A percentile compares a stretch with the other conserved stretches of the same genome.
These are phyloP conservation scores for Entonaema liquescens DNA, from an alignment of 495 filamentous ascomycete species.

Conservation along the genomic window DNA sequence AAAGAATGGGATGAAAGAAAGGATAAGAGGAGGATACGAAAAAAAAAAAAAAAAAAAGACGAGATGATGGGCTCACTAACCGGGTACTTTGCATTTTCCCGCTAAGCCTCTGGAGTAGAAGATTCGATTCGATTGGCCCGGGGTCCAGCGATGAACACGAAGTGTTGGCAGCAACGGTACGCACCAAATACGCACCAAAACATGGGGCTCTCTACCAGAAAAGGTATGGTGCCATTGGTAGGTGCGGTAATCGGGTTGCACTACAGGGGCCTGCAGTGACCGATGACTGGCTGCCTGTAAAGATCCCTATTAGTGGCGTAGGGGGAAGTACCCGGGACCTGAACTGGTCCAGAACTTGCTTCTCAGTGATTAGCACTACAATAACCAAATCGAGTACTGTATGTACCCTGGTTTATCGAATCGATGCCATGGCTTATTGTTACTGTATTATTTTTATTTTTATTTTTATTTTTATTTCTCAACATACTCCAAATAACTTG, in stretches of 20 bases:
- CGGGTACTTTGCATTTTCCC: constrained; percentile 25
- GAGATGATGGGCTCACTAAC: constrained; percentile 26
- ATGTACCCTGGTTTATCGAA: not conserved
- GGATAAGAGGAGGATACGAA: constrained; percentile 7
- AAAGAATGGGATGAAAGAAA: constrained; percentile 11
- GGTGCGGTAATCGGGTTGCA: constrained; percentile 28
- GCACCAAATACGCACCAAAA: too few species aligned
- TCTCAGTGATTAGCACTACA: not conserved
- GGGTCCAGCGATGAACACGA: constrained; percentile 35
- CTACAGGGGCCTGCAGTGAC: not conserved
- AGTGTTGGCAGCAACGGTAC: constrained; percentile 28
- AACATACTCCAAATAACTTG: too few species aligned
- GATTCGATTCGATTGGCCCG: constrained; percentile 32
- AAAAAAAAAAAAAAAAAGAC: constrained; percentile 9
- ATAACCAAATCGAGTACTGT: not conserved
- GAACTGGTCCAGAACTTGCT: not conserved
- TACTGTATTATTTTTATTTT: too few species aligned
- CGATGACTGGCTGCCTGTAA: not conserved
- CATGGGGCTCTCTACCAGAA: constrained; percentile 24
- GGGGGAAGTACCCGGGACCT: not conserved
- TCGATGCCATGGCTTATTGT: not conserved
- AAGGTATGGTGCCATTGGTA: constrained; percentile 30
- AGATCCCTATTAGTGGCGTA: not conserved
- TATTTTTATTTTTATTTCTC: too few species aligned
- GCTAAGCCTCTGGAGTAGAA: constrained; percentile 29